Evolutionary conservation across 1,139 yeast species (phyloP).

Genomic region (Suhomyces choctaworum): DNA sequence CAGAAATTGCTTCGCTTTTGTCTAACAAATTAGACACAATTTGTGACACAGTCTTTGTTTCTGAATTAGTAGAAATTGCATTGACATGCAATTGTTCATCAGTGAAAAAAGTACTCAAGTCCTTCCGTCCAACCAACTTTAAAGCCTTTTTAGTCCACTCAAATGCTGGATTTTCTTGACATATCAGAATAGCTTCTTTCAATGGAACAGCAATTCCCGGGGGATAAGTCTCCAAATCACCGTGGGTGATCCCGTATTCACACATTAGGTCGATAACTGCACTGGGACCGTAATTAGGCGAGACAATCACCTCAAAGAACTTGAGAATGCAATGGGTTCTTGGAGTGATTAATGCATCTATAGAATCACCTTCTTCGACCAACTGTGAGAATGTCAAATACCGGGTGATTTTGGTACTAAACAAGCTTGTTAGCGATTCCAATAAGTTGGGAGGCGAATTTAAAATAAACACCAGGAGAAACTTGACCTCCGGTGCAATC

Average conservation of each 20-base stretch:
- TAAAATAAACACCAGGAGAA: constrained; percentile 46
- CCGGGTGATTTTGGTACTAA: constrained; percentile 45
- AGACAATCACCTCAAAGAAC: constrained; percentile 62
- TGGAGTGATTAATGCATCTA: constrained; percentile 65
- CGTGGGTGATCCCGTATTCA: constrained; percentile 50
- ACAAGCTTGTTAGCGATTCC: constrained; percentile 54
- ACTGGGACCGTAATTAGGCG: constrained; percentile 50
- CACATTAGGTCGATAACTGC: constrained; percentile 62
- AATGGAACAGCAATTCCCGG: constrained; percentile 69
- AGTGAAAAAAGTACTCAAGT: constrained; percentile 43
- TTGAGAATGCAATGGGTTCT: constrained; percentile 58
- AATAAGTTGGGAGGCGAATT: constrained; percentile 57
- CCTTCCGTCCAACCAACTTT: constrained; percentile 66
- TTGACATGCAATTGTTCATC: constrained; percentile 8
- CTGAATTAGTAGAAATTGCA: constrained; percentile 13
- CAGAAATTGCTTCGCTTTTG: constrained; percentile 45
- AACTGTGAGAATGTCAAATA: constrained; percentile 70
- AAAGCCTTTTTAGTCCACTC: constrained; percentile 53
- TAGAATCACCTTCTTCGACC: constrained; percentile 60
- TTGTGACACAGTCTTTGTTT: constrained; percentile 47
- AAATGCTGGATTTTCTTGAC: constrained; percentile 57
- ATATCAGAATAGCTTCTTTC: constrained; percentile 55
- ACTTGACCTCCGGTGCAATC: constrained; percentile 28
- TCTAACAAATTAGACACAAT: constrained; percentile 49
- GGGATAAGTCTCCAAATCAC: constrained; percentile 70